Percentiles rank a stretch among this genome's conserved stretches.
phyloP scores from a whole-genome alignment of 768 basidiomycete species.

The Termitomyces eurrhizus region DNA sequence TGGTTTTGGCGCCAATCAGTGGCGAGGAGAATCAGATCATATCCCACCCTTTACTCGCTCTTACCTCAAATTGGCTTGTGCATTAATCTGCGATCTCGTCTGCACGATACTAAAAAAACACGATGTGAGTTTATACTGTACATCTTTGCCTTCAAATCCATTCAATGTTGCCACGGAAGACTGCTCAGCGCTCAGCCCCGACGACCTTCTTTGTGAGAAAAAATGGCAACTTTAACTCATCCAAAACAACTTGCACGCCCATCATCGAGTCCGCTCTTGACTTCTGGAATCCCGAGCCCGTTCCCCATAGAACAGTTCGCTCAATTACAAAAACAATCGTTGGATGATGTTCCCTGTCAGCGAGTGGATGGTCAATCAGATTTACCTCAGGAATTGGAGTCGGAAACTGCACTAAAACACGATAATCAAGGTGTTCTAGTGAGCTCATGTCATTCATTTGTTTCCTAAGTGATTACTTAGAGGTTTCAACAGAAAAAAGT shows the following conservation, averaged over 20 bases:
- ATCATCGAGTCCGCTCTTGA: constrained; percentile 20
- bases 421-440: constrained; percentile 14
- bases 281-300: constrained; percentile 33
- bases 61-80: background rate
- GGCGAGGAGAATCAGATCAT: background rate
- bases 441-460: background rate
- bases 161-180: background rate
- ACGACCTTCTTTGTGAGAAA: constrained; percentile 4
- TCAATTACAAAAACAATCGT: constrained; percentile 12
- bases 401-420: constrained; percentile 2
- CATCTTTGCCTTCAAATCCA: background rate
- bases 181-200: background rate
- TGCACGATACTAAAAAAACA: background rate
- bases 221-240: constrained; percentile 39
- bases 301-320: constrained; percentile 34
- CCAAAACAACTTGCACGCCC: constrained; percentile 23
- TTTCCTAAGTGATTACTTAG: background rate
- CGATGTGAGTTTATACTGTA: background rate
- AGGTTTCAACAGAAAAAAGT: constrained; percentile 56
- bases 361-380: constrained; percentile 7
- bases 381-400: constrained; percentile 8
- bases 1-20: constrained; percentile 1
- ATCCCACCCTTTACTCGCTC: background rate
- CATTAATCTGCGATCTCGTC: background rate
- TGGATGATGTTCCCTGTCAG: background rate